Conservation (phyloP, 192 early-diverging fungal species). For the Gaertneriomyces sp. region DNA sequence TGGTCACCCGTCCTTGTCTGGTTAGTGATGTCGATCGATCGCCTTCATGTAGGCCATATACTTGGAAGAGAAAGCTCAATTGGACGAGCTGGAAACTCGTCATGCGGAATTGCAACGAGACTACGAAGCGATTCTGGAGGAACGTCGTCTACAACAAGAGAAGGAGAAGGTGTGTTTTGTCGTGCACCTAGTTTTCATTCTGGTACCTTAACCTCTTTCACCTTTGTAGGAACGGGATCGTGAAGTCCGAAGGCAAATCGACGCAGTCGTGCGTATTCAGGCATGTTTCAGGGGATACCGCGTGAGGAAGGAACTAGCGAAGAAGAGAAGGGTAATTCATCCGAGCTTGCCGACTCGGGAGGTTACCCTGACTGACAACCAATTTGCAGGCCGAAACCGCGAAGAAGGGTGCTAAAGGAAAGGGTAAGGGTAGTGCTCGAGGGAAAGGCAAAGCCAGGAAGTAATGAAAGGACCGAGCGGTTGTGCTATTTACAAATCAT, state of each 20-base stretch:
- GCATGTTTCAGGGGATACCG: slow-evolving; percentile 42
- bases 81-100: slow-evolving; percentile 49
- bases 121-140: slow-evolving; percentile 49
- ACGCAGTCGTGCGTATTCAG: slow-evolving; percentile 45
- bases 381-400: slow-evolving; percentile 10
- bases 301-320: slow-evolving; percentile 43
- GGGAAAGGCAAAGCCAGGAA: slow-evolving; percentile 26
- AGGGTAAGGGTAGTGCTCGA: neutral
- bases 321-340: slow-evolving; percentile 31
- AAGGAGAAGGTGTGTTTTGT: slow-evolving; percentile 37
- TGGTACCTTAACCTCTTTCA: neutral
- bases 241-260: slow-evolving; percentile 19
- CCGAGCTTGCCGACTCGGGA: neutral
- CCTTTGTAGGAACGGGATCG: slow-evolving; percentile 38
- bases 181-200: neutral
- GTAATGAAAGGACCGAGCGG: slow-evolving; percentile 3
- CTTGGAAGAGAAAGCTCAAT: slow-evolving; percentile 52
- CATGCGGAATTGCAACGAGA: slow-evolving; percentile 47
- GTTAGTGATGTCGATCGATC: neutral
- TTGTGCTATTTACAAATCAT: neutral
- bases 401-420: slow-evolving; percentile 22
- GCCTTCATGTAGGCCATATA: slow-evolving; percentile 36
- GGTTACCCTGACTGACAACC: neutral
- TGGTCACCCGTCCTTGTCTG: neutral
- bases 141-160: slow-evolving; percentile 42